Percentiles rank a stretch among this genome's conserved stretches.
These are phyloP conservation scores for Phlebiopsis flavidoalba DNA, from an alignment of 768 basidiomycete genomes.

Conservation along the genomic window DNA sequence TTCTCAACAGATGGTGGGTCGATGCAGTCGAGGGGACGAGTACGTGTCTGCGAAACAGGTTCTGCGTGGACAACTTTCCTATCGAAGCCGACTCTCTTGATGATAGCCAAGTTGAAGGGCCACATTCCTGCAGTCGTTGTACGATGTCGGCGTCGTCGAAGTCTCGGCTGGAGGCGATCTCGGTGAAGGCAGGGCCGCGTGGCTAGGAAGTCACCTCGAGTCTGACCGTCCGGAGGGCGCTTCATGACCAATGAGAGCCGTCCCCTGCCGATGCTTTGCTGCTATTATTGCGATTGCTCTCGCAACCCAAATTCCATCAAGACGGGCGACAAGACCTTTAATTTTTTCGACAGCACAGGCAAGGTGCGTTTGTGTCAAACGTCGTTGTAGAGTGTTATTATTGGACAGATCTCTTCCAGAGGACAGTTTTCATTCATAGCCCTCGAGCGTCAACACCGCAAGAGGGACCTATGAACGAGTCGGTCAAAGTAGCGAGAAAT, in stretches of 20 bases:
- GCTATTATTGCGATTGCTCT: conserved; percentile 81
- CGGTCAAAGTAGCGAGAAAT: conserved; percentile 45
- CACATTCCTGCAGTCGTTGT: conserved; percentile 75
- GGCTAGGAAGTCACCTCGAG: conserved; percentile 26
- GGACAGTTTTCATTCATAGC: conserved; percentile 76
- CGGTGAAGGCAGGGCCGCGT: conserved; percentile 14
- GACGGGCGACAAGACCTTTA: conserved; percentile 58
- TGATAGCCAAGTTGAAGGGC: conserved; percentile 74
- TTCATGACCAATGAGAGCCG: conserved; percentile 72
- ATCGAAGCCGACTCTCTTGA: conserved; percentile 74
- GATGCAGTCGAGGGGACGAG: conserved; percentile 53
- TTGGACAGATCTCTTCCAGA: conserved; percentile 36
- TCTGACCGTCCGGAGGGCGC: conserved; percentile 52
- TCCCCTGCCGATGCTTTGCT: conserved; percentile 71
- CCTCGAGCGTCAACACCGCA: conserved; percentile 81
- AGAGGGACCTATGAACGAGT: conserved; percentile 33
- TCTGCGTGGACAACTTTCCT: conserved; percentile 86
- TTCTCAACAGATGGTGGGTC: conserved; percentile 76
- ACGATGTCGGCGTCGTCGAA: conserved; percentile 76
- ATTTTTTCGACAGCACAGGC: no score
- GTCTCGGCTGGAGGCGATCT: conserved; percentile 60
- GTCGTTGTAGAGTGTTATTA: background rate
- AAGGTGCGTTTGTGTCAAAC: conserved; percentile 51
- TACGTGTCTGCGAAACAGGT: conserved; percentile 35
- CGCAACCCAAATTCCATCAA: conserved; percentile 89